Conservation (phyloP, 2,329 filamentous ascomycete genomes). For the Fusarium sp. region DNA sequence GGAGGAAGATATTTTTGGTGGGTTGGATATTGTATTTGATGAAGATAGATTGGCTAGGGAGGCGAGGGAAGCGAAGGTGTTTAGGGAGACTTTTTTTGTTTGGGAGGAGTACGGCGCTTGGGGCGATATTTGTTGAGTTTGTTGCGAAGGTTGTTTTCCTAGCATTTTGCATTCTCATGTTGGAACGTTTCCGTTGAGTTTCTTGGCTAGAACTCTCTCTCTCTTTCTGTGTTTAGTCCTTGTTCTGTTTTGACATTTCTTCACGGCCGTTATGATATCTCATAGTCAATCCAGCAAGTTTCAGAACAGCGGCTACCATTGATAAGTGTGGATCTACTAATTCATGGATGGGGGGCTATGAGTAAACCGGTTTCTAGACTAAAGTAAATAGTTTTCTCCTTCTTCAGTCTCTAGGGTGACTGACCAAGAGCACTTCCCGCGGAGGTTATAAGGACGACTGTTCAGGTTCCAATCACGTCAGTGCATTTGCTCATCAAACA, state of each 20-base stretch:
- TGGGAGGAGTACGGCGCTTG: background rate
- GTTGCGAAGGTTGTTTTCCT: background rate
- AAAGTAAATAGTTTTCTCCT: background rate
- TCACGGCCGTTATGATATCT: background rate
- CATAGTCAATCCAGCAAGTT: background rate
- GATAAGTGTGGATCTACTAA: background rate
- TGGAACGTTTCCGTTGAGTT: background rate
- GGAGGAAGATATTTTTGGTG: background rate
- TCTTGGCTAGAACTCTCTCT: background rate
- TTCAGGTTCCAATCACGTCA: background rate
- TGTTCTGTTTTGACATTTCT: background rate
- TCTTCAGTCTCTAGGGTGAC: background rate
- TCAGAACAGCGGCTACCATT: background rate
- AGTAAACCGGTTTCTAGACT: background rate
- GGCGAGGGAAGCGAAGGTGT: background rate
- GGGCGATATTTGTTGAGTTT: background rate
- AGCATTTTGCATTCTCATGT: background rate
- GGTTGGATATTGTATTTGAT: slow-evolving; percentile 13
- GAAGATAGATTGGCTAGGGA: background rate
- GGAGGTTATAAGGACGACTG: background rate
- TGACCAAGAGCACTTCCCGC: background rate
- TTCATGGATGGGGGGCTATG: background rate
- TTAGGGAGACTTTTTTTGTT: background rate
- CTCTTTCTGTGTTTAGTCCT: background rate
- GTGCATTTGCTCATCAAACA: background rate